Evolutionary conservation across 306 rosid genomes (phyloP).

Genomic region (Ormosia semicastrata): DNA sequence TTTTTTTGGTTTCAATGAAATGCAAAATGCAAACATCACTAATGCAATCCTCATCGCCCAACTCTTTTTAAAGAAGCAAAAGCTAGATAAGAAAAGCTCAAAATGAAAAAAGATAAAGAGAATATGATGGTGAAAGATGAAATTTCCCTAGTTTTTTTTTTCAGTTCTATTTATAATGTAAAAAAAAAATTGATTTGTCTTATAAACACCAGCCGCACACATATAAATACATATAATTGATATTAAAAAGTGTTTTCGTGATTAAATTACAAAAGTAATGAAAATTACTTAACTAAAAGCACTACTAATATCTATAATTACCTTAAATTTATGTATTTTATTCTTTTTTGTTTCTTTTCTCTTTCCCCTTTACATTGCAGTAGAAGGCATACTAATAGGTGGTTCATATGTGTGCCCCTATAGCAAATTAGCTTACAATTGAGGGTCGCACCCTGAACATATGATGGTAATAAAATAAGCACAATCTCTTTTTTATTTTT

Average conservation of each 20-base stretch:
- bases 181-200: too few relatives aligned
- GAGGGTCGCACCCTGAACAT: too few relatives aligned
- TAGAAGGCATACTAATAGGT: too few relatives aligned
- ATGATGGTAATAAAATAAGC: too few relatives aligned
- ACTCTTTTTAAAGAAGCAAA: constrained; percentile 21
- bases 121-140: constrained; percentile 18
- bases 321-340: neutral
- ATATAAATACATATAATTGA: too few relatives aligned
- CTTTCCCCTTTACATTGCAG: too few relatives aligned
- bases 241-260: neutral
- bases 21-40: neutral
- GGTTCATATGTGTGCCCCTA: too few relatives aligned
- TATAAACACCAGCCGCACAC: neutral
- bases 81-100: constrained; percentile 28
- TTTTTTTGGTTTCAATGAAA: neutral
- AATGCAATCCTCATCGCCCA: neutral
- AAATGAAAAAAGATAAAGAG: constrained; percentile 10
- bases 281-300: neutral
- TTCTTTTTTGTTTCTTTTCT: too few relatives aligned
- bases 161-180: too few relatives aligned
- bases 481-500: too few relatives aligned
- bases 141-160: neutral
- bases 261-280: neutral
- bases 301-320: neutral
- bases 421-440: too few relatives aligned